Evolutionary conservation across 768 basidiomycete genomes (phyloP), one percentile per base, ranked within the genome.

Genomic region (Pilatotrama ljubarskyi): DNA sequence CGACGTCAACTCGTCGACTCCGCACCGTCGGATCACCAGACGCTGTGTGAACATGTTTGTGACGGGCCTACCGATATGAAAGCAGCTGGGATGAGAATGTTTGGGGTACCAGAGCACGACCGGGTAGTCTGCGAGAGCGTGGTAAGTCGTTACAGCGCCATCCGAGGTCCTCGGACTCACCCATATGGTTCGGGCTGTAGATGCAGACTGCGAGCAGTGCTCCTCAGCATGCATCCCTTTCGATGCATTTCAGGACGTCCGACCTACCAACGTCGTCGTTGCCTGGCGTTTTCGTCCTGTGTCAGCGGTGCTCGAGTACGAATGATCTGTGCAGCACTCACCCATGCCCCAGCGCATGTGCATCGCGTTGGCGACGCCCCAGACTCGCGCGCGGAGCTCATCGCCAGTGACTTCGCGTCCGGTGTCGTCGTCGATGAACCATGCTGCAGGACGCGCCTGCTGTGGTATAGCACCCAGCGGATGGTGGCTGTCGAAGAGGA

Each of bases 151-250:
- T 37, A 36, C 17, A 8, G 24, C 14, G 20, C 8, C 8, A 4
- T 15, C 8, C 25, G 26, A 47, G 24, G 10, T 13, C 20, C 2
- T 29, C 29, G 29, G 4, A 65, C 70, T 50, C 43, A 69, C 69
- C 87, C 41, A 88, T 68, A 64, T 88, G 84, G 68, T 90, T 90
- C 26, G 84, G 79, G 61, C 86, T 85, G 70, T 83, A 87, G 41
- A 88, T 67, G 56, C 87, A 75, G 9, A 86, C 88, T 88, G 63
- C 15, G 25, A 22, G 51, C 40, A 47, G 29, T 32, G 29, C 5
- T 10, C 4, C 10, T 32, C 29, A 20, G 48, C 11, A 9, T n/a
- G 41, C 25, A 52, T 10, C 29, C 29, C 29, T 10, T 32, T 32
- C 29, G 5, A 4, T 32, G 29, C 29, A 32, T n/a, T n/a, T n/a